Evolutionary conservation across 2,329 filamentous ascomycete genomes (phyloP), one percentile per base, ranked within the genome.

Genomic region (Endothia cerciana): DNA sequence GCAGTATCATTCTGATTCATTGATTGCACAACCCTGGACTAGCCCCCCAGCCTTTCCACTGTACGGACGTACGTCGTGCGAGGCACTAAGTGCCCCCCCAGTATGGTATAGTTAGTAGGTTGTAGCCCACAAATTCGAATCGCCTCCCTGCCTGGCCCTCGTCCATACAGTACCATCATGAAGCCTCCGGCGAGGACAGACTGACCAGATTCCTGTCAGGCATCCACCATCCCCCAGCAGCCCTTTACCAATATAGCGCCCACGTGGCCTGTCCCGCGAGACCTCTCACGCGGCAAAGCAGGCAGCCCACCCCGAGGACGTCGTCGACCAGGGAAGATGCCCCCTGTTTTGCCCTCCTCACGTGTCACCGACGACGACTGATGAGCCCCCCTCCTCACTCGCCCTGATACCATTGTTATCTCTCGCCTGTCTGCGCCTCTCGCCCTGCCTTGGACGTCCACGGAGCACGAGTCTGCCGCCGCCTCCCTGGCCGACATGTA

Each of bases 401-500:
- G 41, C 13, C 41, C 33, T 36, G 33, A 10, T 36, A 36, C 33
- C 33, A 36, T 36, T 43, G 41, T 8, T 15, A 19, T n/a, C 41
- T 43, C 41, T 43, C 7, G 41, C 41, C 19, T 11, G 41, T 43
- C 41, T 43, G 13, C 41, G 41, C 33, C 33, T 43, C 41, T 43
- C 57, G 5, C 19, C 40, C 10, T 25, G 7, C 57, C 40, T 38
- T 28, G 36, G 17, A 17, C 51, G 30, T 15, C 15, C 11, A n/a
- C 28, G 30, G 7, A 36, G 28, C 51, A 55, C 30, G 28, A 22
- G 7, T 17, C 59, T 62, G 19, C 33, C 40, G 38, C 38, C 30
- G 49, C 60, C 60, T 57, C 25, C 10, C 41, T 30, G 51, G 61
- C 38, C 61, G 61, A 63, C 13, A 63, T 63, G 61, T 47, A 36